Evolutionary conservation across 2,329 filamentous ascomycete genomes (phyloP).

Genomic region (Hawksworthiomyces lignivorus): DNA sequence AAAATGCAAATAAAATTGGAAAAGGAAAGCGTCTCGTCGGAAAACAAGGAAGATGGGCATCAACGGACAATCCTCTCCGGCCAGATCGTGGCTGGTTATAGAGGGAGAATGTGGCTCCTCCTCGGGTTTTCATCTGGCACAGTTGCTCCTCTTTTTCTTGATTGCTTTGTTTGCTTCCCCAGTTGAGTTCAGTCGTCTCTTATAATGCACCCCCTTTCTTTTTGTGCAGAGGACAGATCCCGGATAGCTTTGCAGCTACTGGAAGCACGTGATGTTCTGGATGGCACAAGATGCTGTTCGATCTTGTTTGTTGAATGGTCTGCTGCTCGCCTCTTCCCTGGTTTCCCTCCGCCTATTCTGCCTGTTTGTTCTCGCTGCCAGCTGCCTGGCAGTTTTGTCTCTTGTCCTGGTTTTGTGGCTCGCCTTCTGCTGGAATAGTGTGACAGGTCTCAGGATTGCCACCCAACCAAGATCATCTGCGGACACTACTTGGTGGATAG

Average conservation of each 20-base stretch:
- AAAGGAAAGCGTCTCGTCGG: neutral
- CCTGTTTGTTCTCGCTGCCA: no score
- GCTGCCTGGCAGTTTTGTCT: no score
- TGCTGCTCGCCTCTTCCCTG: no score
- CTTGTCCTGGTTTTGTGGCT: neutral
- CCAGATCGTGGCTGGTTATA: constrained; percentile 5
- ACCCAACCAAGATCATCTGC: constrained; percentile 2
- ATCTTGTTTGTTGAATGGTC: no score
- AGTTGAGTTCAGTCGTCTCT: neutral
- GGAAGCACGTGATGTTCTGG: neutral
- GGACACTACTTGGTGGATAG: no score
- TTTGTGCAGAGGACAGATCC: neutral
- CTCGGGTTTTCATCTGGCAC: constrained; percentile 7
- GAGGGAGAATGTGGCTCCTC: constrained; percentile 8
- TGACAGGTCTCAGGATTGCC: neutral
- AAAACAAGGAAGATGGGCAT: constrained; percentile 1
- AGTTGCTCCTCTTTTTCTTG: constrained; percentile 2
- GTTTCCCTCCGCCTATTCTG: no score
- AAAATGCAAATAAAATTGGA: constrained; percentile 1
- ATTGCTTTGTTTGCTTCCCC: constrained; percentile 1
- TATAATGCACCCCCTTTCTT: neutral
- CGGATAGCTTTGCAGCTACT: neutral
- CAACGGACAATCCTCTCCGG: constrained; percentile 8
- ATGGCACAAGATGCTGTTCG: neutral
- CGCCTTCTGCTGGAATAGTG: neutral